Base-by-base conservation (phyloP, 2,329 filamentous ascomycete genomes). In the Aspergillus luchuensis region DNA sequence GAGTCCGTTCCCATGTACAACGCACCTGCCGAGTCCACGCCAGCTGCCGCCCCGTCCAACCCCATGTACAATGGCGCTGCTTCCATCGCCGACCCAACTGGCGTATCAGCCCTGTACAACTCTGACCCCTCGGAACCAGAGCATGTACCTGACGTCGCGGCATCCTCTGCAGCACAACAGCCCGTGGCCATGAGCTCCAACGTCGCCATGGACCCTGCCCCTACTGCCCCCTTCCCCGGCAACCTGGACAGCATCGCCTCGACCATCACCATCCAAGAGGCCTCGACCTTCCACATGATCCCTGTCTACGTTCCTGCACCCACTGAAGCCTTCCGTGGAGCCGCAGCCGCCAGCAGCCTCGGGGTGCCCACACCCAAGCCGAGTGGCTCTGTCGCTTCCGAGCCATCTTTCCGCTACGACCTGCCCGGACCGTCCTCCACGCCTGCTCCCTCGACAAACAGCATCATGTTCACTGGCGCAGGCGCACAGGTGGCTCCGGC, bases 361-460 rank as follows among this genome's bases (percentile, higher is more conserved):
- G 54, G 3, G 21, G 38, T 70, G 21, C 64, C 69, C 4, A 68
- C 73, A 1, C 62, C 56, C 5, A 69, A 81, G 17, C 82, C 81
- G 28, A 75, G 73, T 49, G 80, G 81, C 56, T 79, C 78, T 23
- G 80, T 79, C 87, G 0, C 79, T 33, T 69, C 75, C 54, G 76
- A 77, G 17, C 56, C 53, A 11, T 33, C 52, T 6, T n/a, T 23
- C 38, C 51, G 21, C 58, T 69, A 70, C 57, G 76, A 81, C 59
- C 75, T 39, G 3, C 75, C 30, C 78, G 78, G 7, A 69, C 76
- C 21, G 66, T 78, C 58, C 70, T 75, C 21, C 66, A 77, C 58
- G 70, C 75, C 65, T 70, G 81, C 66, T 60, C 43, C 61, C 2
- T 19, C 8, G 21, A 1, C 28, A 4, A 51, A 56, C 53, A 63